Evolutionary conservation across 2,329 filamentous ascomycete species (phyloP), one percentile per base, ranked within the genome.

Genomic region (Aspergillus versicolor): DNA sequence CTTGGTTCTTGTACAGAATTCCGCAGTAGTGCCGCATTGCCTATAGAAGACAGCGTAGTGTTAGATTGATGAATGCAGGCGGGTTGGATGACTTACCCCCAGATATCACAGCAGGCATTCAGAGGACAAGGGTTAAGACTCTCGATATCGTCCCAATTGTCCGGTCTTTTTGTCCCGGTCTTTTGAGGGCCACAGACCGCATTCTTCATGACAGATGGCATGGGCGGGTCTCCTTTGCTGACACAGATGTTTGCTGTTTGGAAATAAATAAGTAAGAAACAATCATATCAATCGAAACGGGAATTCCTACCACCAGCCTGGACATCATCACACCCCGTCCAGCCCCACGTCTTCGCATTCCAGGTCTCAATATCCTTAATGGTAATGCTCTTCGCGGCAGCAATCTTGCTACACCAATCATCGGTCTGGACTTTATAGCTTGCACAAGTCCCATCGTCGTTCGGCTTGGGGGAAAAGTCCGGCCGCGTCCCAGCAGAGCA

Each of bases 91-190:
- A 8, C 24, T 27, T 27, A 27, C 1, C 79, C 80, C 69, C 75
- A 79, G 45, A 71, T 66, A 51, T 76, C 69, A 61, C 77, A 79
- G 61, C 76, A 79, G 3, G 70, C 74, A 41, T 77, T 77, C 5
- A 77, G 63, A 3, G 72, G 73, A 57, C 81, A 83, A 0, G 73
- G 76, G 57, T 82, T 83, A 4, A 82, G 63, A 8, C 67, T 61
- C 0, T 69, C 61, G 3, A 80, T 4, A 12, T 67, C 44, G 24
- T 27, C 24, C 24, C 24, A 27, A 27, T 27, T 27, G 24, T 27
- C 24, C 24, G 24, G 24, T 27, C 24, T 27, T 27, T 27, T 27
- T 8, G 24, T 27, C 24, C 24, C 24, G 8, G 24, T 8, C 24
- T 27, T 27, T 27, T 27, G 24, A 27, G 24, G 24, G 8, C 24